Evolutionary conservation across 768 basidiomycete genomes (phyloP), one percentile per base, ranked within the genome.

Genomic region (Lactifluus piperatus): DNA sequence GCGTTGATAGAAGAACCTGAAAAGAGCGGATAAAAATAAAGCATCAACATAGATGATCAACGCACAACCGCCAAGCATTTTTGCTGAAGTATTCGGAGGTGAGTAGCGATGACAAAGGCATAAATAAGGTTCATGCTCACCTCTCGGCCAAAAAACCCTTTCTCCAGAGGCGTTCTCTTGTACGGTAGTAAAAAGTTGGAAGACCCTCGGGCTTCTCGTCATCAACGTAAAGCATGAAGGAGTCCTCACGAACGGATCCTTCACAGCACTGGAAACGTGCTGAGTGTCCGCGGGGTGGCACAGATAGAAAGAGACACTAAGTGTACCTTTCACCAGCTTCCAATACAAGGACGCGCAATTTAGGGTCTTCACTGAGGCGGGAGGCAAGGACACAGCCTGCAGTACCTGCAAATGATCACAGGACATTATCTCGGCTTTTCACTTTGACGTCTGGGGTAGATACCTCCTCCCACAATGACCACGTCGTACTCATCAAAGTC

Each of bases 21-120:
- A 46, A 29, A 49, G 39, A 37, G 27, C 26, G 37, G 45, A 13
- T 18, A 26, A 18, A 24, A 14, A 48, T 10, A 5, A 20, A 20
- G 3, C 0, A 55, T 30, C 9, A 55, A 54, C 3, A 43, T 5
- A 51, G 37, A 60, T 5, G 29, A 24, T n/a, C 37, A 26, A 74
- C 82, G 69, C 66, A 84, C 87, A 89, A 67, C 87, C 87, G 24
- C 87, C 87, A 6, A 90, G 76, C 68, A 89, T 73, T 66, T 82
- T 86, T 1, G 72, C 86, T 87, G 37, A 34, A 22, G 13, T 20
- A 50, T 50, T 41, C 27, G 34, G 51, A 29, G 36, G 24, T 51
- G 10, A 32, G 43, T 20, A 8, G 63, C 7, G 64, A n/a, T 13
- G 8, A 0, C 22, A 8, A 22, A 7, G 34, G 1, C 41, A 41